Evolutionary conservation across 2,329 filamentous ascomycete species (phyloP).

Genomic region (Alternaria conjuncta): DNA sequence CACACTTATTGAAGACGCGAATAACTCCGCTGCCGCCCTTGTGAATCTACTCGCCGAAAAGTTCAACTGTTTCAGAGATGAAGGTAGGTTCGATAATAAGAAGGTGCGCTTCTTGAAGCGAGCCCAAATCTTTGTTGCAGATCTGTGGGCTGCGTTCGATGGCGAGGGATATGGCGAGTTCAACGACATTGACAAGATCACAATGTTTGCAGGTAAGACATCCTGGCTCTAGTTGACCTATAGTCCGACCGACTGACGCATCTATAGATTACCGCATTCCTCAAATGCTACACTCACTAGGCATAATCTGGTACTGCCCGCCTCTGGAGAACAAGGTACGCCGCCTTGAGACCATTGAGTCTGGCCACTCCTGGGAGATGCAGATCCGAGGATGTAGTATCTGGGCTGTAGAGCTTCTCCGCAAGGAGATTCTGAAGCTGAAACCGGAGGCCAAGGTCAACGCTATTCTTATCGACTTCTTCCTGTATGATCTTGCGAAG

Average conservation of each 20-base stretch:
- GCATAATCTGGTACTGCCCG: constrained; percentile 84
- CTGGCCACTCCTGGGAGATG: constrained; percentile 79
- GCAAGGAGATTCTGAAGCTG: constrained; percentile 75
- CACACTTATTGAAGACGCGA: constrained; percentile 75
- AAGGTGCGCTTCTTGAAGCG: constrained; percentile 87
- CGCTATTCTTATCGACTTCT: constrained; percentile 95
- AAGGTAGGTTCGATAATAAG: constrained; percentile 74
- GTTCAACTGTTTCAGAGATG: constrained; percentile 87
- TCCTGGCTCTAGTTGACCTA: background rate
- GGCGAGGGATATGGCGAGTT: constrained; percentile 81
- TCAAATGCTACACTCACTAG: constrained; percentile 85
- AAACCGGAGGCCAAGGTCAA: constrained; percentile 78
- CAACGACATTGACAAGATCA: constrained; percentile 90
- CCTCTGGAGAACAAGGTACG: constrained; percentile 74
- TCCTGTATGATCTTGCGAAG: constrained; percentile 94
- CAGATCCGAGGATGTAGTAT: constrained; percentile 93
- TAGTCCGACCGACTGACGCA: background rate
- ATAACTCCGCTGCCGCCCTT: constrained; percentile 79
- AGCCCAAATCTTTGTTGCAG: constrained; percentile 93
- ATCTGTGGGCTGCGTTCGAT: constrained; percentile 95
- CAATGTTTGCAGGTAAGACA: constrained; percentile 81
- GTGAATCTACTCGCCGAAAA: constrained; percentile 84
- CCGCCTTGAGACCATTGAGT: constrained; percentile 68
- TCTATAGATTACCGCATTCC: constrained; percentile 87
- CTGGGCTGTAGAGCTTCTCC: constrained; percentile 92